These are phyloP conservation scores for Sutorius eximius DNA, from an alignment of 1,284 basidiomycete species.

Conservation along the genomic window DNA sequence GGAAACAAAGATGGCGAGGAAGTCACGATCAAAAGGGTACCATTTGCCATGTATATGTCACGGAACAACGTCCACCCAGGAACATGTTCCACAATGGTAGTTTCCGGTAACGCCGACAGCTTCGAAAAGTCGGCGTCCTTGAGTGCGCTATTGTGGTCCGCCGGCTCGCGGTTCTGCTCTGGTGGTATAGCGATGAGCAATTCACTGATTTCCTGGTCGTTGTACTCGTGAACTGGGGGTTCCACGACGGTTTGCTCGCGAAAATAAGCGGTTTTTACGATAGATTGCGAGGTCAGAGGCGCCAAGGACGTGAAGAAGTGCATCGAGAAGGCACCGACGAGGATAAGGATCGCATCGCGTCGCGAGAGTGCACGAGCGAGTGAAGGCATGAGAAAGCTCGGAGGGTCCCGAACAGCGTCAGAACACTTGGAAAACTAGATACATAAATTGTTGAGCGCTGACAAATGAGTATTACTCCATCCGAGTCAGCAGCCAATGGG, in stretches of 20 bases:
- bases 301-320: slow-evolving; percentile 45
- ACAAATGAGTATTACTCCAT: too few relatives aligned
- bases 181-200: slow-evolving; percentile 1
- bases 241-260: slow-evolving; percentile 26
- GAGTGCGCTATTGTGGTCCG: not conserved
- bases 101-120: slow-evolving; percentile 43
- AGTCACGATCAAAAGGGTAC: slow-evolving; percentile 66
- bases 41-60: slow-evolving; percentile 78
- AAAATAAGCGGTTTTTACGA: slow-evolving; percentile 38
- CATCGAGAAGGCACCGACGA: slow-evolving; percentile 52
- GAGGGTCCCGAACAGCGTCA: not conserved
- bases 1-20: slow-evolving; percentile 53
- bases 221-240: slow-evolving; percentile 11
- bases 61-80: slow-evolving; percentile 82
- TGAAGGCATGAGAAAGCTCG: slow-evolving; percentile 19
- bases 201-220: slow-evolving; percentile 8
- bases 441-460: too few relatives aligned
- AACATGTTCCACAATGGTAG: slow-evolving; percentile 58
- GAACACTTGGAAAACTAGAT: not conserved
- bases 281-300: slow-evolving; percentile 34
- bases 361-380: slow-evolving; percentile 35
- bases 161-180: not conserved
- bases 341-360: slow-evolving; percentile 51
- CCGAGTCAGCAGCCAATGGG: too few relatives aligned
- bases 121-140: slow-evolving; percentile 5